Evolutionary conservation across 345 rosid species (phyloP), one percentile per base, ranked within the genome.

Genomic region (Lepidium sativum): DNA sequence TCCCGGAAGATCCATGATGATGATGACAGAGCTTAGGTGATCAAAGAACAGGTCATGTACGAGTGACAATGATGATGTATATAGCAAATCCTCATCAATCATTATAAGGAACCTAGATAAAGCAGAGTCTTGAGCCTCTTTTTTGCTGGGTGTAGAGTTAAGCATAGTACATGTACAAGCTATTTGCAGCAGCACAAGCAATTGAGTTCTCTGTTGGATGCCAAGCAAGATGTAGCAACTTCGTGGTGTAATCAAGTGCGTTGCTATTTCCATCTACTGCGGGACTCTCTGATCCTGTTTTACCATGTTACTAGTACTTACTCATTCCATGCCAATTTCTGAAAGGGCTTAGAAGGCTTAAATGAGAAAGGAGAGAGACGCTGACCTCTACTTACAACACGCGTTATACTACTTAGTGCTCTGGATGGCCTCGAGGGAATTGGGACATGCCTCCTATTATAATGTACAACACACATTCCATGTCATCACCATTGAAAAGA

Each of bases 101-200:
- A 47, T 34, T 50, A 31, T n/a, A 63, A 53, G 15, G 69, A 63
- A 63, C 52, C 38, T 15, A 31, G 59, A 14, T 5, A 55, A 38
- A 63, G n/a, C 42, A 55, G 69, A 55, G 52, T 40, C 65, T n/a
- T 8, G 45, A 47, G 39, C 69, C 18, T 8, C 15, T 37, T 33
- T 64, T 77, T 60, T 82, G 75, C 15, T 4, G 58, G 6, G 49
- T 45, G 8, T 47, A 23, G 14, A 6, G 27, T 63, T 54, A 94
- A 50, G 99, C 96, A 75, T 79, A 88, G 71, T 95, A 95, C 99
- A 95, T 95, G 86, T 95, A 95, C 83, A 95, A 77, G 85, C 97
- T 95, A 83, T 91, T 95, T 73, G 95, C 90, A 55, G 99, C 94
- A 7, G 99, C 99, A 67, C 99, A 95, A 69, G 99, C 99, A 14